These are phyloP conservation scores for Diaporthe longicolla DNA, from an alignment of 2,329 filamentous ascomycete species.

Conservation along the genomic window DNA sequence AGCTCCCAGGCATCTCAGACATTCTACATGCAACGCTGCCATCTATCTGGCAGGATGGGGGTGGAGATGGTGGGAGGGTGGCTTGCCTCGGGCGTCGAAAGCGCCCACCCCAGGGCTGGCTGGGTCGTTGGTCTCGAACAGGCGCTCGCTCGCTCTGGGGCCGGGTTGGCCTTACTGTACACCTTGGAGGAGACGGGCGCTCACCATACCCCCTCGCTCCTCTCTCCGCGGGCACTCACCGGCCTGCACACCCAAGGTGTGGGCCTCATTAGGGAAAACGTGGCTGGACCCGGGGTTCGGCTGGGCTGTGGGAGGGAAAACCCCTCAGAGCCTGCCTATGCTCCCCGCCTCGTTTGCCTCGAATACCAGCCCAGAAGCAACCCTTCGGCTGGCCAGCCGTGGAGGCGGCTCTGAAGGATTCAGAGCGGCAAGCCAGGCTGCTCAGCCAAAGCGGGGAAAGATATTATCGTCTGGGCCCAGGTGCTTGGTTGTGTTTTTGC, in stretches of 20 bases:
- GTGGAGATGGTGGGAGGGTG: neutral
- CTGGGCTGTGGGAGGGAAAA: neutral
- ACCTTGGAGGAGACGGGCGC: neutral
- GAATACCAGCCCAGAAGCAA: neutral
- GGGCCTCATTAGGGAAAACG: constrained; percentile 4
- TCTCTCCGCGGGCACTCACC: constrained; percentile 3
- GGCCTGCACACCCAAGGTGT: constrained; percentile 24
- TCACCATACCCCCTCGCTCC: neutral
- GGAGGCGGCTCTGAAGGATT: neutral
- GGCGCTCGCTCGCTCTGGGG: neutral
- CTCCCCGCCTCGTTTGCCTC: constrained; percentile 17
- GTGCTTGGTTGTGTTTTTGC: neutral
- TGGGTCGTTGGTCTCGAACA: constrained; percentile 1
- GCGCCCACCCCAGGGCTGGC: neutral
- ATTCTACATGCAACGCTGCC: constrained; percentile 21
- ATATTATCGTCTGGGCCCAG: neutral
- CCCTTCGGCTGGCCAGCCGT: neutral
- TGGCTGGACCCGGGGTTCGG: constrained; percentile 1
- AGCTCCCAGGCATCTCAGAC: constrained; percentile 31
- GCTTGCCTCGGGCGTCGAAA: constrained; percentile 23
- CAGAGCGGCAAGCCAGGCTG: neutral
- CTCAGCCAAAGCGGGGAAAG: constrained; percentile 3
- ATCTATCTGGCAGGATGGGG: constrained; percentile 20
- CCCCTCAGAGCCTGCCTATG: constrained; percentile 14
- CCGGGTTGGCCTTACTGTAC: constrained; percentile 5